phyloP scores from a whole-genome alignment of 2,329 filamentous ascomycete species.

The Sporothrix pseudoabietina region DNA sequence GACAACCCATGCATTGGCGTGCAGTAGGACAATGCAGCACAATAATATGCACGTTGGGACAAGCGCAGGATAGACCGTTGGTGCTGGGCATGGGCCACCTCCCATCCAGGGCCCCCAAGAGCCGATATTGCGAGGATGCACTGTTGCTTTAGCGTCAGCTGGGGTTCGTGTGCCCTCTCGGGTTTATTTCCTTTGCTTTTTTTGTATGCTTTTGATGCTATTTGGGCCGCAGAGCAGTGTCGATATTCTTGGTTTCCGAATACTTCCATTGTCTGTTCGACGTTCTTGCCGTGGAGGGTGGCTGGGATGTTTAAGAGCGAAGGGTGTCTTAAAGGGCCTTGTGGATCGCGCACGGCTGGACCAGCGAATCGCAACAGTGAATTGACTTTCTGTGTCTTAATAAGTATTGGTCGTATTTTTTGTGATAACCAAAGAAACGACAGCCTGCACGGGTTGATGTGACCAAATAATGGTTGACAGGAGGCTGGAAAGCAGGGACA shows the following conservation, averaged over 20 bases:
- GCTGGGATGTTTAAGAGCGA: not conserved
- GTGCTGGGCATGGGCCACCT: not conserved
- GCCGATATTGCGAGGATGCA: not conserved
- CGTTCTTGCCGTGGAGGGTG: not conserved
- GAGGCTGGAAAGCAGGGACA: not conserved
- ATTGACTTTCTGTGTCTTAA: conserved; percentile 18
- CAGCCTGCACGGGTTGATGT: conserved; percentile 1
- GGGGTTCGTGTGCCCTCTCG: not conserved
- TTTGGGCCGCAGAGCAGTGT: not conserved
- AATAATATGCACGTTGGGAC: conserved; percentile 6
- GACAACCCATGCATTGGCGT: conserved; percentile 23
- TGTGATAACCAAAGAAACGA: conserved; percentile 22
- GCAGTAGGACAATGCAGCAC: conserved; percentile 11
- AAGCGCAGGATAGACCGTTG: conserved; percentile 7
- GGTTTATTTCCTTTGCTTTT: not conserved
- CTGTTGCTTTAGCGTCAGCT: conserved; percentile 11
- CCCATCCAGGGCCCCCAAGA: not conserved
- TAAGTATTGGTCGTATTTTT: not conserved
- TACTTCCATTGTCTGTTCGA: not conserved
- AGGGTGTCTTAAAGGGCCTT: not conserved
- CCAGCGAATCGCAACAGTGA: conserved; percentile 22
- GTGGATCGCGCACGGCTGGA: conserved; percentile 2
- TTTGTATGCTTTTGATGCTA: not conserved
- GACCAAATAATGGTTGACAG: not conserved
- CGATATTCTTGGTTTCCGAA: not conserved